Percentiles rank a stretch among this genome's conserved stretches.
Conservation (phyloP, 1,139 yeast genomes). For the Kodamaea derodonti region DNA sequence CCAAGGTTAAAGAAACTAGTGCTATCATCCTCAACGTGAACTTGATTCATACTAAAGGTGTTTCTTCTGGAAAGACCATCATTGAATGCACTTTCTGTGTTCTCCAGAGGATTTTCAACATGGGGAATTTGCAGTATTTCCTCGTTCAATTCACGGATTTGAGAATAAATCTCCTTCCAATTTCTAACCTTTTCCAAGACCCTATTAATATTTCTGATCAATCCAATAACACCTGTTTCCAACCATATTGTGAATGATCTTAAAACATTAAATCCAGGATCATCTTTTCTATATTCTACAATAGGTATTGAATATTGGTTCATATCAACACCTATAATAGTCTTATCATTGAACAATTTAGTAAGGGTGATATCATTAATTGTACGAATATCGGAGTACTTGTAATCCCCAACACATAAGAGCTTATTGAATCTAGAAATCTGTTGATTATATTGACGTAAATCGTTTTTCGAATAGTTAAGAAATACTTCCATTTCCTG, state of each 20-base stretch:
- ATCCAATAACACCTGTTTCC: conserved; percentile 28
- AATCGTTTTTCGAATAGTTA: conserved; percentile 48
- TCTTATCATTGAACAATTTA: background rate
- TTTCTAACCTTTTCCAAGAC: conserved; percentile 36
- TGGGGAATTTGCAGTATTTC: conserved; percentile 18
- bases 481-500: conserved; percentile 56
- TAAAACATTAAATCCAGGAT: conserved; percentile 16
- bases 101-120: background rate
- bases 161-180: conserved; percentile 49
- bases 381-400: conserved; percentile 38
- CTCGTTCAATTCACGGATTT: conserved; percentile 25
- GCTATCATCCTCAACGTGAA: conserved; percentile 9
- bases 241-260: conserved; percentile 26
- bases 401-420: conserved; percentile 39
- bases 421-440: conserved; percentile 42
- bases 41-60: conserved; percentile 8
- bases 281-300: conserved; percentile 5
- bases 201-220: conserved; percentile 36
- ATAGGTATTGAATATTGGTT: background rate
- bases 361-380: conserved; percentile 8
- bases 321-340: conserved; percentile 2
- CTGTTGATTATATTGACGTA: conserved; percentile 27
- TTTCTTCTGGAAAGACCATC: conserved; percentile 4
- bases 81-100: background rate
- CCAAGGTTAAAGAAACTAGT: conserved; percentile 30